Evolutionary conservation across 2,329 filamentous ascomycete genomes (phyloP).

Genomic region (Hirsutella thompsonii): DNA sequence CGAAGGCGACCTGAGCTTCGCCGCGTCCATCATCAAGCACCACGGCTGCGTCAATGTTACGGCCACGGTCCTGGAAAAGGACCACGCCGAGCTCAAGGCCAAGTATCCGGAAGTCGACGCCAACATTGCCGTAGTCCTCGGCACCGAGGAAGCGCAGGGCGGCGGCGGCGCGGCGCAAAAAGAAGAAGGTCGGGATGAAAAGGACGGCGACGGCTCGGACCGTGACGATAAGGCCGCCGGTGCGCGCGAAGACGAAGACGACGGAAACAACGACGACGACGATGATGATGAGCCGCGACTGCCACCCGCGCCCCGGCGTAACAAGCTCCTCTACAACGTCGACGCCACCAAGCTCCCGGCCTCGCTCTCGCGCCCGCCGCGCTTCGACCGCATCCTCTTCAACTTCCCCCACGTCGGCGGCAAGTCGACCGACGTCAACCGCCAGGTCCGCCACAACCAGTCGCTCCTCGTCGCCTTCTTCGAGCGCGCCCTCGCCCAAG

Average conservation of each 20-base stretch:
- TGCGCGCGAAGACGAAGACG: slow-evolving; percentile 5
- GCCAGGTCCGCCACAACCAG: slow-evolving; percentile 88
- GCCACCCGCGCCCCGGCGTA: slow-evolving; percentile 13
- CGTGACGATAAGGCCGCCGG: slow-evolving; percentile 7
- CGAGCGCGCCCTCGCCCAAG: slow-evolving; percentile 26
- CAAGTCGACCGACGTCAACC: slow-evolving; percentile 81
- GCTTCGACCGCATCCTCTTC: slow-evolving; percentile 77
- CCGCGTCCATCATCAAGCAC: slow-evolving; percentile 49
- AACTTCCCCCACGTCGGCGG: slow-evolving; percentile 97
- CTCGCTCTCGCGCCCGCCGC: slow-evolving; percentile 22
- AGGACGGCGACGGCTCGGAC: slow-evolving; percentile 6
- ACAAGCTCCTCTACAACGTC: slow-evolving; percentile 29
- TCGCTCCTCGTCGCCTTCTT: slow-evolving; percentile 62
- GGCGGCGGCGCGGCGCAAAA: slow-evolving; percentile 3
- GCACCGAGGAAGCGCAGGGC: neutral
- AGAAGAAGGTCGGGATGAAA: slow-evolving; percentile 4
- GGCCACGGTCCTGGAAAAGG: slow-evolving; percentile 55
- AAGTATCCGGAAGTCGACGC: slow-evolving; percentile 64
- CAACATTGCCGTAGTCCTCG: slow-evolving; percentile 39
- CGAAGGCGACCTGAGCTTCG: slow-evolving; percentile 73
- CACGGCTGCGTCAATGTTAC: slow-evolving; percentile 55
- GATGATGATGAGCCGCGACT: slow-evolving; percentile 1
- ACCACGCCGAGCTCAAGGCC: slow-evolving; percentile 39
- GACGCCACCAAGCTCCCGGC: slow-evolving; percentile 52
- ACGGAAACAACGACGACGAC: slow-evolving; percentile 8